Conservation (phyloP, 169 alveolate species). For the Cytauxzoon felis region DNA sequence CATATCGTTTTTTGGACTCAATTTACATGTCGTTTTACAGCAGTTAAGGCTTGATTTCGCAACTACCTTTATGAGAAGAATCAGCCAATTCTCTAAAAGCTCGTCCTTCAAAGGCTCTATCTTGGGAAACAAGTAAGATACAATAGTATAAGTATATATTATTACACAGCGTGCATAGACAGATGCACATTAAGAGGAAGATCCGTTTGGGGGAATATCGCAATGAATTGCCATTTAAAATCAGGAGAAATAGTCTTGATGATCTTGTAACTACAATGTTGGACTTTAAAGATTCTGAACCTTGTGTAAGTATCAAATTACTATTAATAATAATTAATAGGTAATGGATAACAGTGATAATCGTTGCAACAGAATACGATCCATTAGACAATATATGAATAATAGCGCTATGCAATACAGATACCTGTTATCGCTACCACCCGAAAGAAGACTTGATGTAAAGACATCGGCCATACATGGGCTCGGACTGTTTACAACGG, state of each 20-base stretch:
- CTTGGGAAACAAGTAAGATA: conserved; percentile 2
- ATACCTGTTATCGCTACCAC: conserved; percentile 69
- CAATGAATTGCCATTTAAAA: conserved; percentile 4
- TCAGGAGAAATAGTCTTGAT: background rate
- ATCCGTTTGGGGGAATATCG: conserved; percentile 11
- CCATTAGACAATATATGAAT: conserved; percentile 41
- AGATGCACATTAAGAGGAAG: background rate
- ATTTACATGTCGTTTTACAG: conserved; percentile 35
- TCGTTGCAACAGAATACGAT: conserved; percentile 40
- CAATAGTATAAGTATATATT: background rate
- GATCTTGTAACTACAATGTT: conserved; percentile 3
- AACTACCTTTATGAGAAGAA: conserved; percentile 5
- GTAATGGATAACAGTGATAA: background rate
- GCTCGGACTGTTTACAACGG: conserved; percentile 88
- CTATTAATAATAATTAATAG: background rate
- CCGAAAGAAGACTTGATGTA: conserved; percentile 69
- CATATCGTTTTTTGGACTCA: conserved; percentile 26
- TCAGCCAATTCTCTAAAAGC: conserved; percentile 4
- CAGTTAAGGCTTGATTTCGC: conserved; percentile 13
- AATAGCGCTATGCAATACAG: conserved; percentile 71
- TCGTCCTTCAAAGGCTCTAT: conserved; percentile 16
- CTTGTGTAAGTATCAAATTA: background rate
- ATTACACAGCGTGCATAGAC: too few relatives aligned
- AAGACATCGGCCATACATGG: conserved; percentile 87
- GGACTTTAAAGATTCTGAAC: conserved; percentile 4